Evolutionary conservation across 2,329 filamentous ascomycete species (phyloP).

Genomic region (Thielaviopsis euricoi): DNA sequence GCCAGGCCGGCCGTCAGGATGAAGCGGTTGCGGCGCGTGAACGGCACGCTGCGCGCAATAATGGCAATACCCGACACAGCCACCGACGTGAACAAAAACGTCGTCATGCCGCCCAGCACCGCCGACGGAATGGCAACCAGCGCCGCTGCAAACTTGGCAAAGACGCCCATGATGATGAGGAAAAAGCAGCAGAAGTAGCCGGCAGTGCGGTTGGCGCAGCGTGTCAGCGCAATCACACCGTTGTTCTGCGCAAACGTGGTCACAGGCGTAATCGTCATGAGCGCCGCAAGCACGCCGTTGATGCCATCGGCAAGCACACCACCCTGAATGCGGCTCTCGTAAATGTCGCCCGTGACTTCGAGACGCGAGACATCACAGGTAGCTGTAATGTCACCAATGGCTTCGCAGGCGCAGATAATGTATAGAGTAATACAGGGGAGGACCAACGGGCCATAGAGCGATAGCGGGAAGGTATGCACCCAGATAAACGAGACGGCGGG

Average conservation of each 20-base stretch:
- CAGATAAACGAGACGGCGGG: constrained; percentile 62
- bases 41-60: constrained; percentile 49
- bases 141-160: constrained; percentile 67
- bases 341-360: constrained; percentile 53
- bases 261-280: constrained; percentile 69
- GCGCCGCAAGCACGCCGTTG: constrained; percentile 56
- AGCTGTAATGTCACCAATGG: constrained; percentile 66
- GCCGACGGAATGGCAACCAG: constrained; percentile 57
- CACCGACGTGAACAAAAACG: constrained; percentile 64
- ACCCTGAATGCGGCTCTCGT: constrained; percentile 64
- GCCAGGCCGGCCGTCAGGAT: constrained; percentile 61
- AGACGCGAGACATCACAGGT: constrained; percentile 67
- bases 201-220: constrained; percentile 65
- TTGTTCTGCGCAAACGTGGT: constrained; percentile 74
- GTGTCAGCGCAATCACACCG: constrained; percentile 65
- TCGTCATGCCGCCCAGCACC: constrained; percentile 57
- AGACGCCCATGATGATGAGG: constrained; percentile 64
- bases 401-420: constrained; percentile 61
- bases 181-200: constrained; percentile 66
- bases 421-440: constrained; percentile 53
- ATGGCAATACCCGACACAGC: constrained; percentile 65
- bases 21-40: constrained; percentile 68
- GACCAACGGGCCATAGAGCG: constrained; percentile 56
- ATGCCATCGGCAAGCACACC: constrained; percentile 64
- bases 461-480: constrained; percentile 60